These are phyloP conservation scores for Starmerella davenportii DNA, from an alignment of 805 yeast species.

Conservation along the genomic window DNA sequence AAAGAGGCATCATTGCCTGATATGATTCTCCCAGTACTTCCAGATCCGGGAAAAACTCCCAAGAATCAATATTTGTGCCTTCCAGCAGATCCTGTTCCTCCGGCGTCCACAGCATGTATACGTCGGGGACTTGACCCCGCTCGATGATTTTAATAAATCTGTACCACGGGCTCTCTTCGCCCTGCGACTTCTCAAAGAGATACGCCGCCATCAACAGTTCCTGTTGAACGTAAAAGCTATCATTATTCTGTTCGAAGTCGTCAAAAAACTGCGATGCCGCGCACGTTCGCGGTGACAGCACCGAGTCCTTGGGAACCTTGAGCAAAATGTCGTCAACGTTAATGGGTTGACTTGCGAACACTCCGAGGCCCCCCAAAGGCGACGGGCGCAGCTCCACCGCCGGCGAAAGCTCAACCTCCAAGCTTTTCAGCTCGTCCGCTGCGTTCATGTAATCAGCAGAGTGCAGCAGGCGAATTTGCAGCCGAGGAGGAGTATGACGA, in stretches of 20 bases:
- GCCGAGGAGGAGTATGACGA: too few species aligned
- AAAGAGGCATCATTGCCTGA: slow-evolving; percentile 20
- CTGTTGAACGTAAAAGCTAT: slow-evolving; percentile 35
- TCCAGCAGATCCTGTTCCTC: slow-evolving; percentile 30
- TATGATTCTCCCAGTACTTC: slow-evolving; percentile 22
- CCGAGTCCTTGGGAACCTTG: slow-evolving; percentile 21
- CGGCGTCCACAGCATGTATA: slow-evolving; percentile 51
- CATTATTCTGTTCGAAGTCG: slow-evolving; percentile 28
- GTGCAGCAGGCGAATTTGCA: too few species aligned
- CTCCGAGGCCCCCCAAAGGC: slow-evolving; percentile 51
- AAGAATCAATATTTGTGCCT: slow-evolving; percentile 44
- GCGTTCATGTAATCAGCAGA: slow-evolving; percentile 32
- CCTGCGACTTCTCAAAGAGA: slow-evolving; percentile 47
- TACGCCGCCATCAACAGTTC: slow-evolving; percentile 49
- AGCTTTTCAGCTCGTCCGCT: slow-evolving; percentile 15
- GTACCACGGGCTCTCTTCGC: slow-evolving; percentile 64
- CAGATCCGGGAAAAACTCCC: slow-evolving; percentile 38
- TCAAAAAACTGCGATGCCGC: slow-evolving; percentile 45
- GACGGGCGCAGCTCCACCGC: slow-evolving; percentile 33
- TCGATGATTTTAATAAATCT: slow-evolving; percentile 40
- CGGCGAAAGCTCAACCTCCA: slow-evolving; percentile 38
- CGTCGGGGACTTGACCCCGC: slow-evolving; percentile 23
- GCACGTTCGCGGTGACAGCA: slow-evolving; percentile 24
- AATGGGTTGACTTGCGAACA: slow-evolving; percentile 35
- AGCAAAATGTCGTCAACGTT: slow-evolving; percentile 23